A percentile compares a stretch with the other conserved stretches of the same genome.
These are phyloP conservation scores for Emmonsiellopsis sp. DNA, from an alignment of 2,329 filamentous ascomycete species.

Conservation along the genomic window DNA sequence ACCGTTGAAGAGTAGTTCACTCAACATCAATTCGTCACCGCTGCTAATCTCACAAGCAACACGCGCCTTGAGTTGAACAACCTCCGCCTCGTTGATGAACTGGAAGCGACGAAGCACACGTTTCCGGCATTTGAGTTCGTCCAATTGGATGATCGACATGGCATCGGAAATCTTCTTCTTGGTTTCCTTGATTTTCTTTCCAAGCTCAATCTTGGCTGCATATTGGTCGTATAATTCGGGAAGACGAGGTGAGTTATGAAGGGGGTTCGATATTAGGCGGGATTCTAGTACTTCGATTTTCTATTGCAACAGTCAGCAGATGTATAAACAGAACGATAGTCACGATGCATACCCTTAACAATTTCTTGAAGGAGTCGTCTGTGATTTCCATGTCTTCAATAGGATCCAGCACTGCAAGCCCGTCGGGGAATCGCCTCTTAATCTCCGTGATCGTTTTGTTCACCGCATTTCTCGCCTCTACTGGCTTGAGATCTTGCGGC, in stretches of 20 bases:
- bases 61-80: conserved; percentile 92
- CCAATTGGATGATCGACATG: conserved; percentile 81
- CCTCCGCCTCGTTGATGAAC: conserved; percentile 92
- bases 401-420: conserved; percentile 78
- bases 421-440: conserved; percentile 81
- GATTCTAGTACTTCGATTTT: conserved; percentile 98
- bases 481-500: conserved; percentile 62
- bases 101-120: conserved; percentile 85
- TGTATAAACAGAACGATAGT: background rate
- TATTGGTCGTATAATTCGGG: conserved; percentile 82
- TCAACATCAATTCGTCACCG: conserved; percentile 86
- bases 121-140: conserved; percentile 93
- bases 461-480: conserved; percentile 59
- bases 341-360: conserved; percentile 50
- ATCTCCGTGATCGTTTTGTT: conserved; percentile 66
- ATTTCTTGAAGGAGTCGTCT: conserved; percentile 86
- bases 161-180: conserved; percentile 82
- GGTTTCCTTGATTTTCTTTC: conserved; percentile 71
- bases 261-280: conserved; percentile 73
- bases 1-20: conserved; percentile 87
- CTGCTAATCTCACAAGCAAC: conserved; percentile 98
- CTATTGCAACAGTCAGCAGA: conserved; percentile 31
- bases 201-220: conserved; percentile 64
- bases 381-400: conserved; percentile 94
- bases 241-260: conserved; percentile 82